These are phyloP conservation scores for Yarrowia osloensis DNA, from an alignment of 805 yeast species.

Conservation along the genomic window DNA sequence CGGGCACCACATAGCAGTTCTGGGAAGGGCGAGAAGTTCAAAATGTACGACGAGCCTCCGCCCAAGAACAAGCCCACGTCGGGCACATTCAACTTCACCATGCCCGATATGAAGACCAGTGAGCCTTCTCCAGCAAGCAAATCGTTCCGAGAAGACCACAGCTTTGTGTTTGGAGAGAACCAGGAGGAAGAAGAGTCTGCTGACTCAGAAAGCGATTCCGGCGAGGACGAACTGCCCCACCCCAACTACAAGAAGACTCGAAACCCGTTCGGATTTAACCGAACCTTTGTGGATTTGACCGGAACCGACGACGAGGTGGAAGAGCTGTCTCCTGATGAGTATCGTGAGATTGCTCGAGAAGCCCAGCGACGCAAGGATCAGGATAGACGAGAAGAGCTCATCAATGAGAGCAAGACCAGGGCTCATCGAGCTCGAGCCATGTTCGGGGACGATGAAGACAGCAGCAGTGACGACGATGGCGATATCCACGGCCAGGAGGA, in stretches of 20 bases:
- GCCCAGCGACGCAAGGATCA: constrained; percentile 4
- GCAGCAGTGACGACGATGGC: not conserved
- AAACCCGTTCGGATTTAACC: constrained; percentile 6
- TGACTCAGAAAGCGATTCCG: not conserved
- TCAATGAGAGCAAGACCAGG: not conserved
- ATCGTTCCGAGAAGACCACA: constrained; percentile 9
- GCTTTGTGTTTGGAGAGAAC: not conserved
- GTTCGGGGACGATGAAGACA: not conserved
- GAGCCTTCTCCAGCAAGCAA: constrained; percentile 4
- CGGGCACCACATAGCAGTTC: constrained; percentile 7
- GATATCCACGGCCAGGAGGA: not conserved
- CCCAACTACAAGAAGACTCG: not conserved
- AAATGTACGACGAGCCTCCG: constrained; percentile 21
- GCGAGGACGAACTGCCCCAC: not conserved
- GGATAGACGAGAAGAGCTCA: constrained; percentile 3
- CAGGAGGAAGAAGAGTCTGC: not conserved
- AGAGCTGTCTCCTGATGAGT: constrained; percentile 18
- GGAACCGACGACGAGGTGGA: constrained; percentile 6
- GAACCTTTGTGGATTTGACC: constrained; percentile 7
- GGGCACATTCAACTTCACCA: constrained; percentile 17
- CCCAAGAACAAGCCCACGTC: not conserved
- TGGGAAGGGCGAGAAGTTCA: constrained; percentile 18
- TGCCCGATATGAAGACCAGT: constrained; percentile 18
- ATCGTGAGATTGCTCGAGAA: not conserved
- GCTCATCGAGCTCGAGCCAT: not conserved